Evolutionary conservation across 768 basidiomycete genomes (phyloP).

Genomic region (Mycena rebaudengoi): DNA sequence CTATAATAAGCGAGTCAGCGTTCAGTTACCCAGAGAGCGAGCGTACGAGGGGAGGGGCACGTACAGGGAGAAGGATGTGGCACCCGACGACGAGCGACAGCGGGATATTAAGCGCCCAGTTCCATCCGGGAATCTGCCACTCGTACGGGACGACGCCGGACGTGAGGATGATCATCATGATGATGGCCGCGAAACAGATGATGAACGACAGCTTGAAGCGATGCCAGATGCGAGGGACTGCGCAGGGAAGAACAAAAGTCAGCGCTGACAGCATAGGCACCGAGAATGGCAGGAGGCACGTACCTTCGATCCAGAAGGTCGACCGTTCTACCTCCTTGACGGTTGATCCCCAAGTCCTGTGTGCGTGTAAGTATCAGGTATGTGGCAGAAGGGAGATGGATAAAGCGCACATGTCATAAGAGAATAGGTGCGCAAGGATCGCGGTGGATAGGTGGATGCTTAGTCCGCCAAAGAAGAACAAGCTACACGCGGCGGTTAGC

Average conservation of each 20-base stretch:
- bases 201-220: slow-evolving; percentile 81
- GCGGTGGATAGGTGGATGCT: slow-evolving; percentile 77
- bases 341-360: slow-evolving; percentile 64
- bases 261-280: background rate
- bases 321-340: slow-evolving; percentile 87
- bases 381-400: background rate
- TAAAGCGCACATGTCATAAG: slow-evolving; percentile 60
- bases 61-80: slow-evolving; percentile 77
- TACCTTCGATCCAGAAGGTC: slow-evolving; percentile 86
- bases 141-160: slow-evolving; percentile 63
- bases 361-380: slow-evolving; percentile 1
- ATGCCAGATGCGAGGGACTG: slow-evolving; percentile 80
- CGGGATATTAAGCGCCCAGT: slow-evolving; percentile 81
- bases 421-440: slow-evolving; percentile 73
- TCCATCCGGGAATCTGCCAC: slow-evolving; percentile 70
- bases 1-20: slow-evolving; percentile 34
- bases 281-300: slow-evolving; percentile 8
- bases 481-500: slow-evolving; percentile 43
- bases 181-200: slow-evolving; percentile 65
- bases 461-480: slow-evolving; percentile 82
- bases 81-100: slow-evolving; percentile 72
- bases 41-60: slow-evolving; percentile 32
- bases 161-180: slow-evolving; percentile 69
- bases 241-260: slow-evolving; percentile 7
- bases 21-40: slow-evolving; percentile 4